Percentiles rank a stretch among this genome's conserved stretches.
These are phyloP conservation scores for Capronia americana DNA, from an alignment of 2,329 filamentous ascomycete genomes.

Conservation along the genomic window DNA sequence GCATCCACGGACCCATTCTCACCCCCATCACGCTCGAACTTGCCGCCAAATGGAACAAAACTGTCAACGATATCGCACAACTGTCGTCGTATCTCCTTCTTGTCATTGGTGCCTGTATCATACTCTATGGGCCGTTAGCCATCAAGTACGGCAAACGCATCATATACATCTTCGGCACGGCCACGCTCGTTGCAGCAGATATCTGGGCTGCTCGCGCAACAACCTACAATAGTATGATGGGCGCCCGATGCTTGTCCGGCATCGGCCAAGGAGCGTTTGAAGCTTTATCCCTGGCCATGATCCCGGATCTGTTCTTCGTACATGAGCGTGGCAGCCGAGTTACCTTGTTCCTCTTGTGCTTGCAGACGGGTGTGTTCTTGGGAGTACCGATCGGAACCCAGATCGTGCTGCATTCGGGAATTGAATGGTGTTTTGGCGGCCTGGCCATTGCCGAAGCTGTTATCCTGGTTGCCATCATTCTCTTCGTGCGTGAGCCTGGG, in stretches of 20 bases:
- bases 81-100: slow-evolving; percentile 71
- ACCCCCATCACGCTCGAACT: slow-evolving; percentile 71
- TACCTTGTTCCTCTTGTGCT: slow-evolving; percentile 86
- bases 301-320: slow-evolving; percentile 94
- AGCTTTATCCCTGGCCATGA: slow-evolving; percentile 88
- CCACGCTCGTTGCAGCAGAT: slow-evolving; percentile 62
- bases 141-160: slow-evolving; percentile 89
- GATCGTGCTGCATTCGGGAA: slow-evolving; percentile 76
- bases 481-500: slow-evolving; percentile 85
- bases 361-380: slow-evolving; percentile 84
- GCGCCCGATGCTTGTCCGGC: slow-evolving; percentile 85
- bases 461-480: slow-evolving; percentile 74
- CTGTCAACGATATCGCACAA: slow-evolving; percentile 65
- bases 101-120: slow-evolving; percentile 74
- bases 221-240: slow-evolving; percentile 76
- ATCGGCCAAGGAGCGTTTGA: slow-evolving; percentile 87
- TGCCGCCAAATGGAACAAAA: slow-evolving; percentile 86
- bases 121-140: slow-evolving; percentile 80
- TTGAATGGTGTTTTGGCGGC: slow-evolving; percentile 85
- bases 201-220: slow-evolving; percentile 86
- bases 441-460: slow-evolving; percentile 79
- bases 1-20: slow-evolving; percentile 54
- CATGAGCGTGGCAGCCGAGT: slow-evolving; percentile 91
- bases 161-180: slow-evolving; percentile 69
- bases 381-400: slow-evolving; percentile 84